Evolutionary conservation across 2,329 filamentous ascomycete species (phyloP).

Genomic region (Cladosporium sp.): DNA sequence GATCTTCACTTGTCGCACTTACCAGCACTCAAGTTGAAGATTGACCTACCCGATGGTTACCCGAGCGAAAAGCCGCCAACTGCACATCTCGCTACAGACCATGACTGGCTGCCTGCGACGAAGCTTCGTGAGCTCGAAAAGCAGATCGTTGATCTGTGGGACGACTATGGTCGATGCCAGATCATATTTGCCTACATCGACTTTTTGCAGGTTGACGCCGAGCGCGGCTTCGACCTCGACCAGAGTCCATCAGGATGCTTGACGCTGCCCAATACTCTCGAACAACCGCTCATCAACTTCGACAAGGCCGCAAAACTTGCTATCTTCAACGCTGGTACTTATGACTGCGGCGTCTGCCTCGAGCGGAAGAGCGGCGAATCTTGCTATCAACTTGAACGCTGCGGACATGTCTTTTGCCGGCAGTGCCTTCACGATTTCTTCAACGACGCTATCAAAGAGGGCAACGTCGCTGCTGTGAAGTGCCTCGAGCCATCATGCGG

Average conservation of each 20-base stretch:
- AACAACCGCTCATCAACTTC: slow-evolving; percentile 69
- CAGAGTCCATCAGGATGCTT: slow-evolving; percentile 36
- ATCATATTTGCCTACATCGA: slow-evolving; percentile 56
- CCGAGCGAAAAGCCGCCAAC: slow-evolving; percentile 47
- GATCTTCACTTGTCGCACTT: slow-evolving; percentile 49
- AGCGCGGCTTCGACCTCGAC: slow-evolving; percentile 48
- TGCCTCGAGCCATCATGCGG: slow-evolving; percentile 77
- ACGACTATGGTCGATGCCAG: slow-evolving; percentile 52
- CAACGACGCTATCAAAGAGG: slow-evolving; percentile 77
- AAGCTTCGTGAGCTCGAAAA: slow-evolving; percentile 40
- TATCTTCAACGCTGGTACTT: slow-evolving; percentile 76
- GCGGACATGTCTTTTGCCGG: slow-evolving; percentile 85
- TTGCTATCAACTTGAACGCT: slow-evolving; percentile 77
- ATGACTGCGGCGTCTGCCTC: slow-evolving; percentile 80
- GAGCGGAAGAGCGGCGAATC: slow-evolving; percentile 82
- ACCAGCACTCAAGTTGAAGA: slow-evolving; percentile 48
- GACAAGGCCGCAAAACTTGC: slow-evolving; percentile 67
- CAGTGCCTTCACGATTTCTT: slow-evolving; percentile 88
- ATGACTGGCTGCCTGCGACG: slow-evolving; percentile 47
- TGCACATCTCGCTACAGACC: slow-evolving; percentile 43
- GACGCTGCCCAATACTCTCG: slow-evolving; percentile 45
- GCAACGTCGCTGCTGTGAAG: slow-evolving; percentile 70
- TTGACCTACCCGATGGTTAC: slow-evolving; percentile 51
- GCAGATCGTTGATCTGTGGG: slow-evolving; percentile 50
- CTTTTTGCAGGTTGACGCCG: slow-evolving; percentile 52